phyloP scores from a whole-genome alignment of 2,329 filamentous ascomycete genomes.

The Botrytis cinerea region DNA sequence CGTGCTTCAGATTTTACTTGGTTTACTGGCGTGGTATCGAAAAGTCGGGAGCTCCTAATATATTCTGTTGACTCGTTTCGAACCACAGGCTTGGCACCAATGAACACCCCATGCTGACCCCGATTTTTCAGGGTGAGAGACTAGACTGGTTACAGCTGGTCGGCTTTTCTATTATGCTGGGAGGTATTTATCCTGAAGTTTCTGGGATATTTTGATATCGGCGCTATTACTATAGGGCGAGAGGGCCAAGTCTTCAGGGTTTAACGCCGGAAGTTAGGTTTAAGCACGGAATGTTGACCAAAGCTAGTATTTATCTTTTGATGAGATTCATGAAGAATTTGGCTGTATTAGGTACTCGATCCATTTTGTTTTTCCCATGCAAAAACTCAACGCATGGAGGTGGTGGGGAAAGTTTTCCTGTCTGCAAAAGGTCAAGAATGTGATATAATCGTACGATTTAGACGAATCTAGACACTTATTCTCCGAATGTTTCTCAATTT shows the following conservation, averaged over 20 bases:
- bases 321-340: background rate
- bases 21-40: conserved; percentile 7
- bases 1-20: conserved; percentile 5
- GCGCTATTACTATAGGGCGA: background rate
- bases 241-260: background rate
- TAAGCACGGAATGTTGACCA: background rate
- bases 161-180: background rate
- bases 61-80: conserved; percentile 19
- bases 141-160: background rate
- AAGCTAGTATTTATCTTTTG: background rate
- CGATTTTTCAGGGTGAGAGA: background rate
- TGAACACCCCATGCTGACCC: conserved; percentile 12
- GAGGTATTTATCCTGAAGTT: background rate
- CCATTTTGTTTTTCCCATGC: background rate
- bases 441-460: conserved; percentile 13
- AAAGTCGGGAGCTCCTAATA: background rate
- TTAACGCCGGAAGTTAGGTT: background rate
- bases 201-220: background rate
- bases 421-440: conserved; percentile 19
- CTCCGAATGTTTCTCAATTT: background rate
- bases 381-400: background rate
- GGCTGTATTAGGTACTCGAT: background rate
- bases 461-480: conserved; percentile 10
- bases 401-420: conserved; percentile 5
- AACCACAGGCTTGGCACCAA: conserved; percentile 25